Evolutionary conservation across 2,329 filamentous ascomycete species (phyloP).

Genomic region (Tolypocladium album): DNA sequence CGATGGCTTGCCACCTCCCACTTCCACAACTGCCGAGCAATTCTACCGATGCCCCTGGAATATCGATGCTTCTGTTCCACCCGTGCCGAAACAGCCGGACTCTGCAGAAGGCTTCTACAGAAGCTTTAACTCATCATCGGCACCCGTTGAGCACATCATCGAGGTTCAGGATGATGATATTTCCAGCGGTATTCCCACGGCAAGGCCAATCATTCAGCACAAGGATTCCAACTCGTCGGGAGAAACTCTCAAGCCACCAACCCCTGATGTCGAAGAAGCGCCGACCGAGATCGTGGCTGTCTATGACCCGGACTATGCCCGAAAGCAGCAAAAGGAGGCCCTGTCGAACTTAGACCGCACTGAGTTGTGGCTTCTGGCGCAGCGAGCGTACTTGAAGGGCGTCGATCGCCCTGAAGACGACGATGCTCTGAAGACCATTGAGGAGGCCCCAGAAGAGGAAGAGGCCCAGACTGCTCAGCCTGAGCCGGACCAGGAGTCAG

Average conservation of each 20-base stretch:
- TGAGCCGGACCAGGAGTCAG: slow-evolving; percentile 12
- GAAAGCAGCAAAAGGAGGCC: slow-evolving; percentile 60
- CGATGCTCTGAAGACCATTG: slow-evolving; percentile 24
- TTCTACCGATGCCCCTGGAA: slow-evolving; percentile 84
- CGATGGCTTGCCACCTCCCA: slow-evolving; percentile 52
- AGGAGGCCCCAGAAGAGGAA: slow-evolving; percentile 22
- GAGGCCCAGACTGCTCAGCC: slow-evolving; percentile 14
- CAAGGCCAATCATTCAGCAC: slow-evolving; percentile 34
- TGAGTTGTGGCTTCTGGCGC: slow-evolving; percentile 74
- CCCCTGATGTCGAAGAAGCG: slow-evolving; percentile 41
- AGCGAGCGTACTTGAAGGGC: slow-evolving; percentile 65
- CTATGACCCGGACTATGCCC: slow-evolving; percentile 65
- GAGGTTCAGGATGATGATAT: slow-evolving; percentile 36
- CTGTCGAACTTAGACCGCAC: slow-evolving; percentile 75
- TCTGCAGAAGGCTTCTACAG: slow-evolving; percentile 27
- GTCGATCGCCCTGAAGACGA: slow-evolving; percentile 39
- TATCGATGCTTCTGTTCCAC: slow-evolving; percentile 25
- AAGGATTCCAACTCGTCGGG: slow-evolving; percentile 17
- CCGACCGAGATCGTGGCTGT: slow-evolving; percentile 56
- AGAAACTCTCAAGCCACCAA: slow-evolving; percentile 19
- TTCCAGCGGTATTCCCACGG: slow-evolving; percentile 56
- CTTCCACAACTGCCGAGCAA: slow-evolving; percentile 81
- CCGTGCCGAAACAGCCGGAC: slow-evolving; percentile 24
- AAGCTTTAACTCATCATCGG: slow-evolving; percentile 24
- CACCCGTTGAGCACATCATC: slow-evolving; percentile 56